phyloP scores from a whole-genome alignment of 1,284 basidiomycete species.

The Cystobasidiaceae sp. region DNA sequence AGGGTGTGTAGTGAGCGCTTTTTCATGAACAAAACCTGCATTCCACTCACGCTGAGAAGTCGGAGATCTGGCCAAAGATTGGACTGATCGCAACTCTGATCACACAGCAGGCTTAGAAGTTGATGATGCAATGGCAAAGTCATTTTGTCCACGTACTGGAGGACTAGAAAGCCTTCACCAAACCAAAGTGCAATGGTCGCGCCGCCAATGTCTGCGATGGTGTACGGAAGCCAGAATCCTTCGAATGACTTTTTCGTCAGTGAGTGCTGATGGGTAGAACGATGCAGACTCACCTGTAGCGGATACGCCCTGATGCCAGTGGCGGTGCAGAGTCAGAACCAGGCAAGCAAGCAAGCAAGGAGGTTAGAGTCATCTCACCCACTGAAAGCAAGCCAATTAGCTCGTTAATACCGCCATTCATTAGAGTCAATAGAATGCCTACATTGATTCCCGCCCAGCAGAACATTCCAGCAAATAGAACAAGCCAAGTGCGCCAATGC shows the following conservation, averaged over 20 bases:
- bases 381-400: no score
- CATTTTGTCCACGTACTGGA: no score
- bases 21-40: not conserved
- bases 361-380: no score
- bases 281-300: slow-evolving; percentile 1
- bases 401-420: no score
- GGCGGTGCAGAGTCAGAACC: no score
- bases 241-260: no score
- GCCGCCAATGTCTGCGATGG: not conserved
- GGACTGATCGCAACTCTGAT: slow-evolving; percentile 14
- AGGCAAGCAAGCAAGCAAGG: no score
- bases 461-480: not conserved
- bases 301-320: slow-evolving; percentile 12
- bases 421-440: not conserved
- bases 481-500: slow-evolving; percentile 7
- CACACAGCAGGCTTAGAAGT: no score
- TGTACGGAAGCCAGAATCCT: slow-evolving; percentile 9
- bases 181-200: not conserved
- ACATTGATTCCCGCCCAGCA: not conserved
- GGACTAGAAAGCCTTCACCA: not conserved
- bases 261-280: no score
- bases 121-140: no score
- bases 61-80: slow-evolving; percentile 19
- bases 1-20: not conserved
- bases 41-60: not conserved